These are phyloP conservation scores for Wickerhamiella cacticola DNA, from an alignment of 805 yeast genomes.

Conservation along the genomic window DNA sequence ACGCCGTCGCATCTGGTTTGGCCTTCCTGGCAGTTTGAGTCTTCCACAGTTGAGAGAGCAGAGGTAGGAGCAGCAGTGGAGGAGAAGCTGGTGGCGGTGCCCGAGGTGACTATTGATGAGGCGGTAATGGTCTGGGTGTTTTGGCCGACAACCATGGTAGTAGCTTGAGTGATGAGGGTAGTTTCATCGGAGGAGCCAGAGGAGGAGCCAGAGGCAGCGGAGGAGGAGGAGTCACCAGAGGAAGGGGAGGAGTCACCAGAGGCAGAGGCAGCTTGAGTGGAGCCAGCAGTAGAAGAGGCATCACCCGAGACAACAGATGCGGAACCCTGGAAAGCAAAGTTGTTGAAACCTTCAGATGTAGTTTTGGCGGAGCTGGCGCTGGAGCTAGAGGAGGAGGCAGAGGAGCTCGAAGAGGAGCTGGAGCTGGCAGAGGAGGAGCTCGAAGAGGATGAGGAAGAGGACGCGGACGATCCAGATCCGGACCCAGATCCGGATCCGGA, in stretches of 20 bases:
- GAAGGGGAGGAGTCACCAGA: neutral
- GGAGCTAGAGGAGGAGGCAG: neutral
- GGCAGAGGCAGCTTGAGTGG: neutral
- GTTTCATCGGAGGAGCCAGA: neutral
- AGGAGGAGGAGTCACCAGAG: neutral
- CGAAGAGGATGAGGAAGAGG: constrained; percentile 1
- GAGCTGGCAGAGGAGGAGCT: constrained; percentile 10
- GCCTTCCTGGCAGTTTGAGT: constrained; percentile 31
- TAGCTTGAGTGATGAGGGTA: constrained; percentile 1
- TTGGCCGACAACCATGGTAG: constrained; percentile 4
- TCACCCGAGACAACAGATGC: neutral
- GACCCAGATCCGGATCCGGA: constrained; percentile 15
- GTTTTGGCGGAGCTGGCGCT: neutral
- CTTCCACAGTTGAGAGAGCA: neutral
- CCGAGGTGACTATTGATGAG: neutral
- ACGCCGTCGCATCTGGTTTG: constrained; percentile 43
- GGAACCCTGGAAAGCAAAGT: neutral
- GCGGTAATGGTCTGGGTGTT: neutral
- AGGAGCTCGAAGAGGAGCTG: neutral
- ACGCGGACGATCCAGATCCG: neutral
- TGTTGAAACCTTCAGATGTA: neutral
- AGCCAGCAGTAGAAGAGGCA: neutral
- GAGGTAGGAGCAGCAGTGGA: constrained; percentile 12
- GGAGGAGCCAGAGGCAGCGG: neutral
- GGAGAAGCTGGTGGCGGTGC: neutral